Conservation (phyloP, 352 stramenopile species). For the Globisporangium emineosum region DNA sequence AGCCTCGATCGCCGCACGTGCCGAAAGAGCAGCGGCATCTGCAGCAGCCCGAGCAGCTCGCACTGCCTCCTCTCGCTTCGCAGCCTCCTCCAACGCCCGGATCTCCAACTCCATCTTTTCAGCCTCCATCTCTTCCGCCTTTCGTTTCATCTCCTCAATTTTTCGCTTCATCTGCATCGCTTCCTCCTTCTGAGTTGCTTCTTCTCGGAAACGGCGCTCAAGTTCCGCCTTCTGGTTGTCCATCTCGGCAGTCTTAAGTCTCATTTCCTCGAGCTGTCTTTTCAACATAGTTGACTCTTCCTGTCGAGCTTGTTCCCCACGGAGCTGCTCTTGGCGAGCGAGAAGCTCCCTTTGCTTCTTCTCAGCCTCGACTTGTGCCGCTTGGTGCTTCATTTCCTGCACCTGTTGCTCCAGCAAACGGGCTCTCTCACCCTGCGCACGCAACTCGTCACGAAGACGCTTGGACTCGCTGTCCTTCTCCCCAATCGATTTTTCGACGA, state of each 20-base stretch:
- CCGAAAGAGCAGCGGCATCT: constrained; percentile 59
- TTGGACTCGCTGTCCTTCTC: constrained; percentile 72
- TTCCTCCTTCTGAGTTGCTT: constrained; percentile 37
- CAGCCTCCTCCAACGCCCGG: constrained; percentile 33
- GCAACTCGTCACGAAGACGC: constrained; percentile 56
- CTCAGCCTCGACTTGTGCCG: constrained; percentile 36
- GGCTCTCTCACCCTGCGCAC: constrained; percentile 52
- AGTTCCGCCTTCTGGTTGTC: constrained; percentile 41
- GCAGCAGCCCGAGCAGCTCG: constrained; percentile 56
- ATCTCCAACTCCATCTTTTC: constrained; percentile 48
- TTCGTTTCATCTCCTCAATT: constrained; percentile 44
- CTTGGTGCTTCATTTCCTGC: constrained; percentile 46
- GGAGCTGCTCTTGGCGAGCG: constrained; percentile 30
- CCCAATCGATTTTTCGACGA: constrained; percentile 58
- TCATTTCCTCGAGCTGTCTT: constrained; percentile 57
- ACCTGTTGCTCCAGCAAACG: constrained; percentile 54
- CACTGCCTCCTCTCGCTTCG: constrained; percentile 62
- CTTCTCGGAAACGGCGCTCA: constrained; percentile 28
- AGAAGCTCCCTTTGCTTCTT: constrained; percentile 42
- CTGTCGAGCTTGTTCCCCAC: constrained; percentile 37
- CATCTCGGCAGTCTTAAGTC: constrained; percentile 28
- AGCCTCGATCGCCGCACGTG: constrained; percentile 65
- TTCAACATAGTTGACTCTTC: constrained; percentile 41
- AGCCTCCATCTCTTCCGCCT: constrained; percentile 45
- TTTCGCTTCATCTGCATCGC: constrained; percentile 35